phyloP scores from a whole-genome alignment of 2,329 filamentous ascomycete species.

The Paraphoma chrysanthemicola region DNA sequence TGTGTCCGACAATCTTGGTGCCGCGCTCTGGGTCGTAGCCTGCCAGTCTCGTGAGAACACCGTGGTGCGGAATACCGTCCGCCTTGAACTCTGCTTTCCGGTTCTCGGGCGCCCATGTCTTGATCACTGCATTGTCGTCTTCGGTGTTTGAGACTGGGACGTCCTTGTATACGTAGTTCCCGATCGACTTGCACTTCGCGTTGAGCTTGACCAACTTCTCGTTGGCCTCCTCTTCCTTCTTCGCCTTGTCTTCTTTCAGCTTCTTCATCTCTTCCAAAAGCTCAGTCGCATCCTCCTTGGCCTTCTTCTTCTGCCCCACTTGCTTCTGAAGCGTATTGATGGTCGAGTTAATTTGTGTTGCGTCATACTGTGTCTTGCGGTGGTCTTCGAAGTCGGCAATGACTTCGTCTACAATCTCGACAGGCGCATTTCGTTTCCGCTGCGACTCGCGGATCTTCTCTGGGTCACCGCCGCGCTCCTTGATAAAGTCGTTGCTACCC shows the following conservation, averaged over 20 bases:
- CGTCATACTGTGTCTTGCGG: constrained; percentile 78
- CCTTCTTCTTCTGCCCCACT: constrained; percentile 90
- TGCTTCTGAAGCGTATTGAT: constrained; percentile 91
- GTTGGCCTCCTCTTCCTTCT: constrained; percentile 73
- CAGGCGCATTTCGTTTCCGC: constrained; percentile 77
- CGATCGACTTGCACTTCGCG: constrained; percentile 82
- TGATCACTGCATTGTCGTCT: constrained; percentile 81
- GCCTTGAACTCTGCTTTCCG: constrained; percentile 79
- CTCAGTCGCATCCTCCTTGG: constrained; percentile 83
- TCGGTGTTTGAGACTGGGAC: constrained; percentile 86
- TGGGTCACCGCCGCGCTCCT: constrained; percentile 88
- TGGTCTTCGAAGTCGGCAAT: constrained; percentile 87
- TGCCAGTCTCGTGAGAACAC: constrained; percentile 85
- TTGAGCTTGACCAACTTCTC: constrained; percentile 78
- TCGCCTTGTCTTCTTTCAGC: constrained; percentile 83
- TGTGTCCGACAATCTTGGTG: constrained; percentile 86
- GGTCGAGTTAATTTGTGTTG: constrained; percentile 79
- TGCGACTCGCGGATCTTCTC: constrained; percentile 93
- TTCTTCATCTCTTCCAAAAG: constrained; percentile 79
- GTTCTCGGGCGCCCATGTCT: constrained; percentile 81
- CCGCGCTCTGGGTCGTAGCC: constrained; percentile 88
- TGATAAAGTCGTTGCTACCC: constrained; percentile 59
- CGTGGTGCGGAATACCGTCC: constrained; percentile 86
- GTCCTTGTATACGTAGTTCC: constrained; percentile 89
- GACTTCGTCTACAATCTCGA: constrained; percentile 88